Conservation (phyloP, 768 basidiomycete genomes). For the Auricularia auricula-judae region DNA sequence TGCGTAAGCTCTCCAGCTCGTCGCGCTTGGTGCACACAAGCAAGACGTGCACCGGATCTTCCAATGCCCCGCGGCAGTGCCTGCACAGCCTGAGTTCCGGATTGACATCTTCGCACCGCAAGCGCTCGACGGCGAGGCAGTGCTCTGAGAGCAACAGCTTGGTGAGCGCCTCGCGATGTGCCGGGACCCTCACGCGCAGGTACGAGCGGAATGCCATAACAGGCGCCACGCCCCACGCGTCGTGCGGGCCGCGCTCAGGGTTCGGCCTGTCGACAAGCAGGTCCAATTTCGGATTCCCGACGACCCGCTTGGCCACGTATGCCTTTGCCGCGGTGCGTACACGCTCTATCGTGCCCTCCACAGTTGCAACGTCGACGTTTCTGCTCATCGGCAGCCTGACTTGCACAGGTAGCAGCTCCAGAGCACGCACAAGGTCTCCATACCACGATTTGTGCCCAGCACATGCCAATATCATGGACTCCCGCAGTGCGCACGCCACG, state of each 20-base stretch:
- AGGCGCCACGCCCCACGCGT: background rate
- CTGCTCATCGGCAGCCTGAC: background rate
- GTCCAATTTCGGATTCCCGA: slow-evolving; percentile 1
- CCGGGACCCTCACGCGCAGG: slow-evolving; percentile 2
- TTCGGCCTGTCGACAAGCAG: background rate
- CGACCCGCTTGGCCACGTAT: no score
- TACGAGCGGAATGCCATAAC: slow-evolving; percentile 7
- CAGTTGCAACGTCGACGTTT: no score
- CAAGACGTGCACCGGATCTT: background rate
- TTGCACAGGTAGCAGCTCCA: background rate
- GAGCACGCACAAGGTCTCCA: background rate
- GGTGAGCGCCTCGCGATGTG: slow-evolving; percentile 8
- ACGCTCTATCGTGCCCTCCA: no score
- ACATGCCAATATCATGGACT: background rate
- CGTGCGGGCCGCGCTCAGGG: background rate
- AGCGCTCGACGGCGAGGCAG: slow-evolving; percentile 10
- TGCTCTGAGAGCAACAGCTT: slow-evolving; percentile 8
- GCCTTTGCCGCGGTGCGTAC: no score
- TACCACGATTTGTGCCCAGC: background rate
- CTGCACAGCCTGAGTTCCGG: slow-evolving; percentile 6
- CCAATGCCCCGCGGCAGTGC: slow-evolving; percentile 8
- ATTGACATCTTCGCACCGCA: slow-evolving; percentile 3
- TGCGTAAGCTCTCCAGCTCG: background rate
- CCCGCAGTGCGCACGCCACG: background rate
- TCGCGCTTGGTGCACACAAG: background rate